These are phyloP conservation scores for Cenchrus americanus DNA, from an alignment of 176 grass and related monocot species.

Conservation along the genomic window DNA sequence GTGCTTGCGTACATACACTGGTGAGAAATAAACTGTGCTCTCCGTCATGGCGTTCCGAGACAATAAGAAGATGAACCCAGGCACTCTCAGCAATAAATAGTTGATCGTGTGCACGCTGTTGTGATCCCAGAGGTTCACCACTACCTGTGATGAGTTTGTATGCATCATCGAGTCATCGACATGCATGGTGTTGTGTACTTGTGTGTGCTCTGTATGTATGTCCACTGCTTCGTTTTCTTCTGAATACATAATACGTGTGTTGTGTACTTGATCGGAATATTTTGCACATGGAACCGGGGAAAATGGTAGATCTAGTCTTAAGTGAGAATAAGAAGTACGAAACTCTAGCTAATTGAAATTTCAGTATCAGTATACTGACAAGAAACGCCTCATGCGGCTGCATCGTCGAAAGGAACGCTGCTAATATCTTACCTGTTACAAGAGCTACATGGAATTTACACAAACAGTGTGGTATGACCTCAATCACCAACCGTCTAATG, in stretches of 20 bases:
- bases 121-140: background rate
- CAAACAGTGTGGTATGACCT: no score
- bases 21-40: background rate
- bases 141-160: background rate
- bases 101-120: background rate
- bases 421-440: no score
- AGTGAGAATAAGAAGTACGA: no score
- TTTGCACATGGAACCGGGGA: background rate
- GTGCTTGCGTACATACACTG: background rate
- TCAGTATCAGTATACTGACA: no score
- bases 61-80: background rate
- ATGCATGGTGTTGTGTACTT: background rate
- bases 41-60: background rate
- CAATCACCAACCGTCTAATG: no score
- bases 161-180: background rate
- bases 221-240: background rate
- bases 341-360: no score
- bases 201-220: background rate
- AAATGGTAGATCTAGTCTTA: background rate
- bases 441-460: no score
- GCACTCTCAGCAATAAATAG: background rate
- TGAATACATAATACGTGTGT: background rate
- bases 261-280: background rate
- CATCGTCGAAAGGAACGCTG: background rate
- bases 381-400: no score